Evolutionary conservation across 139 green algal genomes (phyloP), one percentile per base, ranked within the genome.

Genomic region (Tetradesmus lagerheimii): DNA sequence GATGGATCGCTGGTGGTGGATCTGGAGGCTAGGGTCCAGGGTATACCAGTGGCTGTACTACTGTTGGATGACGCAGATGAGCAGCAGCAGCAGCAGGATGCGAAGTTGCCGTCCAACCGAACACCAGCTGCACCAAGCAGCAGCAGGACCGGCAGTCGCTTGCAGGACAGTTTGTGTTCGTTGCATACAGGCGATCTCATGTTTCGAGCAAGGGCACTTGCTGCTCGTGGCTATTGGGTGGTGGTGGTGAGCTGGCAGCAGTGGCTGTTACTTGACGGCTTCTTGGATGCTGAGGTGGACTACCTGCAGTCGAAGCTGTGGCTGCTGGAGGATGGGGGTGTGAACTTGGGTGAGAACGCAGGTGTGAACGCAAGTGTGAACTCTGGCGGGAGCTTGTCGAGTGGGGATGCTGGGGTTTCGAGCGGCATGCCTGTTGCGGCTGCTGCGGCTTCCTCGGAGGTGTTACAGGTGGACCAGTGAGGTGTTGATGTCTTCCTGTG

Each of bases 61-160:
- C 29, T 88, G 64, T 38, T 88, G 38, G 45, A 80, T 62, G 83
- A 88, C 38, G 31, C 37, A n/a, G 83, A 88, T 4, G 83, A 64
- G 16, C 12, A 31, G 4, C 16, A 53, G 39, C 39, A 66, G 78
- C 78, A 84, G 78, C 78, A 79, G 31, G 71, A 6, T 37, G 4
- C 4, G n/a, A 20, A 41, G 71, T 4, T 15, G 71, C 25, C 20
- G 8, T n/a, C n/a, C n/a, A 71, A 6, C 4, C 57, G 31, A 6
- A n/a, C 23, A n/a, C 41, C 79, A 84, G 6, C 25, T 62, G 41
- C 79, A 6, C 6, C 27, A 35, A 35, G 41, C 23, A 38, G 29
- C 79, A 84, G 79, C 25, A 27, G n/a, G 25, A 29, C 25, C 16
- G 15, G 25, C 79, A 84, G 39, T 39, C 25, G 39, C 80, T 74